Base-by-base conservation (phyloP, 2,329 filamentous ascomycete species). In the Pyricularia grisea region DNA sequence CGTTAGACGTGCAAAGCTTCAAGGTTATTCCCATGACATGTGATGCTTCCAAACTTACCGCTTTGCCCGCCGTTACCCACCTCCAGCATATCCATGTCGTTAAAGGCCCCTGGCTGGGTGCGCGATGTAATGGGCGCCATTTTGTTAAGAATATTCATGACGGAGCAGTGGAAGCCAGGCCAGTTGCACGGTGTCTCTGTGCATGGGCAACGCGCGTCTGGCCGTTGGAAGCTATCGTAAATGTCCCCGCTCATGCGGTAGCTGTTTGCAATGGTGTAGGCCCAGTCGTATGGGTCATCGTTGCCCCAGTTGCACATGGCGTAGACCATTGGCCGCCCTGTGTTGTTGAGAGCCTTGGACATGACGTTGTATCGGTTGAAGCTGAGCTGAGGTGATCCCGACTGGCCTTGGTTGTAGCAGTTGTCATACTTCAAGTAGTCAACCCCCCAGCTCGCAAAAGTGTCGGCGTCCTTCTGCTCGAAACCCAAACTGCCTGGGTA, bases 341-440 rank as follows among this genome's bases (percentile, higher is more conserved):
- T 77, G 25, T 72, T 72, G n/a, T 74, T 74, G 42, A 80, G 71
- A 4, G 77, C 78, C 67, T 78, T 73, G 17, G 75, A 70, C 78
- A 80, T 79, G 68, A 71, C 72, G 36, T 73, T 73, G 71, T 74
- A 77, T 17, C 74, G 69, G 68, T 74, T 73, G 67, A 73, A 75
- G 14, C 74, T 76, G 65, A 75, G 73, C 33, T 72, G 70, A 61
- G 73, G 75, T 23, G 72, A 72, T 25, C 75, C 75, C 55, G 72
- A 73, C 9, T 72, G 66, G 42, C 74, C 74, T 66, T 73, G 73
- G 61, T 77, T 75, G 70, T 76, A 76, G 72, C 83, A 85, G 72
- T 83, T 84, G 71, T 85, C 83, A 71, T 85, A 84, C 76, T 85
- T 85, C 50, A 85, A 75, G 66, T 84, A 84, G 71, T 85, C 82